Evolutionary conservation across 1,139 yeast genomes (phyloP).

Genomic region (Hansenula lynferdii): DNA sequence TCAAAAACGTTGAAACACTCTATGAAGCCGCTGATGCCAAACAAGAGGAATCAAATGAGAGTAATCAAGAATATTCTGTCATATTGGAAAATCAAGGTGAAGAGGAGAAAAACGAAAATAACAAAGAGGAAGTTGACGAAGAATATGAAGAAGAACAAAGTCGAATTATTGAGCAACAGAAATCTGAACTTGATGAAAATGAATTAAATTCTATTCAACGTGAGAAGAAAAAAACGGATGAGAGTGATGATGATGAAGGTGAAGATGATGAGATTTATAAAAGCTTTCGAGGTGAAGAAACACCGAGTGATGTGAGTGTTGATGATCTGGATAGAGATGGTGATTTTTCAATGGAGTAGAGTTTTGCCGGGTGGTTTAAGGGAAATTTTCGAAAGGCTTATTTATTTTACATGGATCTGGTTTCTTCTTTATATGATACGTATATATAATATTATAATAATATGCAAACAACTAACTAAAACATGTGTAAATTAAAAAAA

Average conservation of each 20-base stretch:
- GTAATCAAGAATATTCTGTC: conserved; percentile 26
- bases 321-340: conserved; percentile 19
- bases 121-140: conserved; percentile 15
- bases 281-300: conserved; percentile 2
- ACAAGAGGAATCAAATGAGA: conserved; percentile 15
- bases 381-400: too few relatives aligned
- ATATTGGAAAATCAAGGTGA: conserved; percentile 21
- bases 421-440: neutral
- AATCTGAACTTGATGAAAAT: neutral
- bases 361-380: neutral
- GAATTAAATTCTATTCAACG: neutral
- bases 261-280: conserved; percentile 7
- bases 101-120: conserved; percentile 12
- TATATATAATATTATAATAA: neutral
- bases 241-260: conserved; percentile 15
- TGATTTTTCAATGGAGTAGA: conserved; percentile 18
- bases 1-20: conserved; percentile 26
- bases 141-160: conserved; percentile 16
- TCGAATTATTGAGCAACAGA: conserved; percentile 6
- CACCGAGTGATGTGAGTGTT: conserved; percentile 1
- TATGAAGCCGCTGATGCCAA: conserved; percentile 27
- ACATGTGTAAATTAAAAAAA: neutral
- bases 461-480: neutral
- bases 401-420: too few relatives aligned
- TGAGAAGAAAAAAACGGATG: conserved; percentile 3